Percentiles rank a stretch among this genome's conserved stretches.
These are phyloP conservation scores for Acmispon strigosus DNA, from an alignment of 306 rosid species.

Conservation along the genomic window DNA sequence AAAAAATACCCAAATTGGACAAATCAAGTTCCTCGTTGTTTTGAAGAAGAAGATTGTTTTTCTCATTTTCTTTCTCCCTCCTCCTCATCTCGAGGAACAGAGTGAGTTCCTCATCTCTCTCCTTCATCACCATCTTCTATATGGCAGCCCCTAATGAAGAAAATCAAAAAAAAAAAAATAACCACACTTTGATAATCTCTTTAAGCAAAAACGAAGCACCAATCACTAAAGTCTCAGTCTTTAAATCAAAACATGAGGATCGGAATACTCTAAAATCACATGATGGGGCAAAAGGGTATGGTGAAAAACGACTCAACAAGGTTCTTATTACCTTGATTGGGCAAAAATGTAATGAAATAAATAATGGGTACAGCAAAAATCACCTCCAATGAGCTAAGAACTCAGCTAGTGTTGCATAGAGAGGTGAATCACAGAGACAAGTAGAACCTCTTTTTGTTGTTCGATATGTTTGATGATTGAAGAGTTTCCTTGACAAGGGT, in stretches of 20 bases:
- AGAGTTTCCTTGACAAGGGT: slow-evolving; percentile 18
- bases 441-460: not conserved
- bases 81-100: slow-evolving; percentile 81
- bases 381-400: no score
- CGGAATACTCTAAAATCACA: not conserved
- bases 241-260: slow-evolving; percentile 9
- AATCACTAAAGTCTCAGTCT: no score
- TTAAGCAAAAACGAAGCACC: no score
- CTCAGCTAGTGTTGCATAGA: slow-evolving; percentile 5
- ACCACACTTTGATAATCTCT: slow-evolving; percentile 20
- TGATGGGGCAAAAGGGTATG: no score
- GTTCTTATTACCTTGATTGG: no score
- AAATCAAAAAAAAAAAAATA: not conserved
- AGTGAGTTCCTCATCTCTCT: slow-evolving; percentile 67
- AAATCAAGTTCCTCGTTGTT: slow-evolving; percentile 52
- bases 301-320: no score
- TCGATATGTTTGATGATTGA: slow-evolving; percentile 8
- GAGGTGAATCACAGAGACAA: not conserved
- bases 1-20: slow-evolving; percentile 38
- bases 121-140: slow-evolving; percentile 58
- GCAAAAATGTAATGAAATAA: no score
- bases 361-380: not conserved
- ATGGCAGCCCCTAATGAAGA: not conserved
- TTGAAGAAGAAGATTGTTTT: no score
- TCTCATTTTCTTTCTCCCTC: slow-evolving; percentile 71